phyloP scores from a whole-genome alignment of 257 asterid species.

The Solanum lycopersicoides region DNA sequence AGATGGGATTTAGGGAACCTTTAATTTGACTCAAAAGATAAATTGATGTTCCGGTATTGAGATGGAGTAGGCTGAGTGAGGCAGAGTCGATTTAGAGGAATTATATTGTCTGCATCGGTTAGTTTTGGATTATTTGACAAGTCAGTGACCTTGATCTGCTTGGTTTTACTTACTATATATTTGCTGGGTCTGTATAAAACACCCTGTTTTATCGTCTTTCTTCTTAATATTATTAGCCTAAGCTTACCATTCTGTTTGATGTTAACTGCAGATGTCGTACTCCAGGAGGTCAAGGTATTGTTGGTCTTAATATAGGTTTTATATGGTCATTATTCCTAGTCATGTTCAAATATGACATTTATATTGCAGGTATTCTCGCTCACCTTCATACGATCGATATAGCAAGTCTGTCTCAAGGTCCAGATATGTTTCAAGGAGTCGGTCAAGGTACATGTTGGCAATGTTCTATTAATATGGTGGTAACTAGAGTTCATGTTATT shows the following conservation, averaged over 20 bases:
- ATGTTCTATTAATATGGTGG: background rate
- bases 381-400: conserved; percentile 41
- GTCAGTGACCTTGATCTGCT: background rate
- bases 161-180: background rate
- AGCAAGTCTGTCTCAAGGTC: conserved; percentile 46
- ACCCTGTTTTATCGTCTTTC: background rate
- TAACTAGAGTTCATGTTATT: background rate
- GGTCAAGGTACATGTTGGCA: conserved; percentile 46
- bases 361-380: conserved; percentile 36
- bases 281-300: conserved; percentile 64
- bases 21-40: background rate
- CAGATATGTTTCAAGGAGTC: conserved; percentile 34
- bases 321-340: background rate
- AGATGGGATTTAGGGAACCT: background rate
- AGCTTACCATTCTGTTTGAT: background rate
- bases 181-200: background rate
- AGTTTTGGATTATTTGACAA: background rate
- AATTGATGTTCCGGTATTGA: background rate
- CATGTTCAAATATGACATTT: background rate
- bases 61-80: background rate
- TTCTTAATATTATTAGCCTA: background rate
- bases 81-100: background rate
- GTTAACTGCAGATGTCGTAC: conserved; percentile 56
- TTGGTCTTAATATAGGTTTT: background rate
- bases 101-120: background rate